These are phyloP conservation scores for Colletotrichum musicola DNA, from an alignment of 2,329 filamentous ascomycete genomes.

Conservation along the genomic window DNA sequence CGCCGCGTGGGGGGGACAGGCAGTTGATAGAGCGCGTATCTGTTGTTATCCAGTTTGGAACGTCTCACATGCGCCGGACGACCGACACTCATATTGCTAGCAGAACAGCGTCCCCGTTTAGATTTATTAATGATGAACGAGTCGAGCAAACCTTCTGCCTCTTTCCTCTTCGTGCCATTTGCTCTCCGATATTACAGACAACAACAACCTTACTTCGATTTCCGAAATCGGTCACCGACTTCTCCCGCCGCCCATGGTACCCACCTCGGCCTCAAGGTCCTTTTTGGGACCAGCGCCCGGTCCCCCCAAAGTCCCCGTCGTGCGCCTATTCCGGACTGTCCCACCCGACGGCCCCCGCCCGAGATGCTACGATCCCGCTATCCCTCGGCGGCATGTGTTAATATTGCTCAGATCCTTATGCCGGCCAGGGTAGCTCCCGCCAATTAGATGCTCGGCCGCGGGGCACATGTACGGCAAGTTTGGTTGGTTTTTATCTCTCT, in stretches of 20 bases:
- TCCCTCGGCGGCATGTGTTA: slow-evolving; percentile 33
- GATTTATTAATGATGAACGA: slow-evolving; percentile 20
- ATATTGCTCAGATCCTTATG: slow-evolving; percentile 6
- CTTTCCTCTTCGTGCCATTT: not conserved
- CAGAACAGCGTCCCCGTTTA: slow-evolving; percentile 14
- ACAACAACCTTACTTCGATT: not conserved
- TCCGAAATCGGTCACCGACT: slow-evolving; percentile 31
- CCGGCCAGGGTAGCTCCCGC: not conserved
- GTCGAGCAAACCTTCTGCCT: slow-evolving; percentile 8
- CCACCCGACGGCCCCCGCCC: slow-evolving; percentile 30
- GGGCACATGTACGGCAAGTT: slow-evolving; percentile 1
- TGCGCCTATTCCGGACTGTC: slow-evolving; percentile 25
- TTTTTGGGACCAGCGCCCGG: slow-evolving; percentile 32
- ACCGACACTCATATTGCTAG: slow-evolving; percentile 4
- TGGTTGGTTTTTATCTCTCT: slow-evolving; percentile 3
- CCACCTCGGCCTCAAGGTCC: slow-evolving; percentile 20
- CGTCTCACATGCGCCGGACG: no score
- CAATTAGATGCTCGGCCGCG: slow-evolving; percentile 17
- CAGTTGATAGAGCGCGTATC: slow-evolving; percentile 14
- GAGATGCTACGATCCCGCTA: slow-evolving; percentile 33
- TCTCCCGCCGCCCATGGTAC: slow-evolving; percentile 9
- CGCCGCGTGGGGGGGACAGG: slow-evolving; percentile 9
- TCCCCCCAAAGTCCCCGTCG: slow-evolving; percentile 3
- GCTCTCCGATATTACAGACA: not conserved
- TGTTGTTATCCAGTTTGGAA: slow-evolving; percentile 5